These are phyloP conservation scores for Monosporascus sp. DNA, from an alignment of 2,329 filamentous ascomycete genomes.

Conservation along the genomic window DNA sequence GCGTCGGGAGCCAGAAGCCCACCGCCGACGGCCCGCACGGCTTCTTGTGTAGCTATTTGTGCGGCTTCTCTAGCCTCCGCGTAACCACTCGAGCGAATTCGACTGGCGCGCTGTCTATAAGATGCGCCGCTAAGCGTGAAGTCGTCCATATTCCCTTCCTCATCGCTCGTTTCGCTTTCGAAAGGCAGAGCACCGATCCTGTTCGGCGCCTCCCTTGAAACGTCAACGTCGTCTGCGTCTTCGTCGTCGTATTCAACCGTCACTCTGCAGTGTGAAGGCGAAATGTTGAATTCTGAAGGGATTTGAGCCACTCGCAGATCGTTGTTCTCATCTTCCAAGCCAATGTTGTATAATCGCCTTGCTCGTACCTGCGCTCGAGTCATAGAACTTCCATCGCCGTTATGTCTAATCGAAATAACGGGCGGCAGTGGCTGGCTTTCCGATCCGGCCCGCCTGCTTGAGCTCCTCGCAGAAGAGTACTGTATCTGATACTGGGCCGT, in stretches of 20 bases:
- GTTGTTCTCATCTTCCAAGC: slow-evolving; percentile 35
- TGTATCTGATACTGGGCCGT: slow-evolving; percentile 73
- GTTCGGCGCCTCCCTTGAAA: slow-evolving; percentile 32
- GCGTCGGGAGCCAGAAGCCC: slow-evolving; percentile 68
- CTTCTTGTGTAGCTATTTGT: slow-evolving; percentile 50
- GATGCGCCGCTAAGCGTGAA: slow-evolving; percentile 23
- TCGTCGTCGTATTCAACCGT: slow-evolving; percentile 58
- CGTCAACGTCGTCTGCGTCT: slow-evolving; percentile 38
- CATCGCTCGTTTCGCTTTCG: slow-evolving; percentile 41
- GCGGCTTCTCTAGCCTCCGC: slow-evolving; percentile 40
- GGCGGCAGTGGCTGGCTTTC: slow-evolving; percentile 25
- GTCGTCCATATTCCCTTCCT: slow-evolving; percentile 28
- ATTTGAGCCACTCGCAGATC: slow-evolving; percentile 48
- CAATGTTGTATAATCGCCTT: slow-evolving; percentile 40
- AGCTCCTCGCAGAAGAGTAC: slow-evolving; percentile 38
- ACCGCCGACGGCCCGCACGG: slow-evolving; percentile 50
- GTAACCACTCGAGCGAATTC: slow-evolving; percentile 23
- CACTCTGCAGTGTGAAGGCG: slow-evolving; percentile 45
- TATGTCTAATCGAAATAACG: slow-evolving; percentile 47
- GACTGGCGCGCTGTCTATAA: slow-evolving; percentile 23
- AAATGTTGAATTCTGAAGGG: slow-evolving; percentile 47
- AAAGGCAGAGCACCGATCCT: slow-evolving; percentile 51
- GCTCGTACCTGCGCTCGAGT: slow-evolving; percentile 38
- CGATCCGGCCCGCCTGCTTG: slow-evolving; percentile 17
- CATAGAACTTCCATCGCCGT: slow-evolving; percentile 45